phyloP scores from a whole-genome alignment of 805 yeast genomes.

The Huiozyma sinensis region DNA sequence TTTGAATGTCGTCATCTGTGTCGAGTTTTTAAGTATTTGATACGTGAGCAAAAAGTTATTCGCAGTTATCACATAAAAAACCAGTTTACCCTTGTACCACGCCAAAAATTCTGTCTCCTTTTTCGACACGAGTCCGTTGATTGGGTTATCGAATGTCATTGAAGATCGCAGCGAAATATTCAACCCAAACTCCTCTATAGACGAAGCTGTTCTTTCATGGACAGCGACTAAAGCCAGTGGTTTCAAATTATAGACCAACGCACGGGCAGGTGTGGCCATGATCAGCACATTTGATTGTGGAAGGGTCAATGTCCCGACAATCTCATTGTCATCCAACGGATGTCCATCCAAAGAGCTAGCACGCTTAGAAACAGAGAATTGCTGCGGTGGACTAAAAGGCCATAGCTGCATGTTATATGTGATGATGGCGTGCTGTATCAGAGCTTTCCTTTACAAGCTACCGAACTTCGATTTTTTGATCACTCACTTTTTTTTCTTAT shows the following conservation, averaged over 20 bases:
- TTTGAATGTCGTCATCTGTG: constrained; percentile 14
- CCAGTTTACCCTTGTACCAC: constrained; percentile 15
- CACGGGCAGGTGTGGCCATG: constrained; percentile 20
- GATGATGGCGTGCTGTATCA: too few species aligned
- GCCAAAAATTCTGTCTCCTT: constrained; percentile 4
- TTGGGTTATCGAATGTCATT: constrained; percentile 6
- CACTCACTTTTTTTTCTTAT: too few species aligned
- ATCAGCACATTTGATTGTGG: constrained; percentile 21
- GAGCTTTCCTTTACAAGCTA: too few species aligned
- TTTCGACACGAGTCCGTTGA: constrained; percentile 13
- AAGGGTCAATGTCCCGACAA: constrained; percentile 16
- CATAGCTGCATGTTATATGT: constrained; percentile 13
- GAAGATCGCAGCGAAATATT: constrained; percentile 16
- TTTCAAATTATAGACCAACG: constrained; percentile 24
- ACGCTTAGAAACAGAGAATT: constrained; percentile 11
- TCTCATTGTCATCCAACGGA: constrained; percentile 11
- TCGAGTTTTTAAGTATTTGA: constrained; percentile 19
- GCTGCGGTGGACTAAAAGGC: constrained; percentile 25
- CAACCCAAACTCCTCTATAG: constrained; percentile 24
- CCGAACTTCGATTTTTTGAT: too few species aligned
- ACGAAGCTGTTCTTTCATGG: constrained; percentile 21
- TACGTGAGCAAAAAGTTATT: constrained; percentile 22
- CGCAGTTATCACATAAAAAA: constrained; percentile 23
- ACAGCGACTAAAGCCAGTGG: constrained; percentile 26
- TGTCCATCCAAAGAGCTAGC: constrained; percentile 2